A percentile compares a stretch with the other conserved stretches of the same genome.
These are phyloP conservation scores for Mortierella claussenii DNA, from an alignment of 192 early-diverging fungal genomes.

Conservation along the genomic window DNA sequence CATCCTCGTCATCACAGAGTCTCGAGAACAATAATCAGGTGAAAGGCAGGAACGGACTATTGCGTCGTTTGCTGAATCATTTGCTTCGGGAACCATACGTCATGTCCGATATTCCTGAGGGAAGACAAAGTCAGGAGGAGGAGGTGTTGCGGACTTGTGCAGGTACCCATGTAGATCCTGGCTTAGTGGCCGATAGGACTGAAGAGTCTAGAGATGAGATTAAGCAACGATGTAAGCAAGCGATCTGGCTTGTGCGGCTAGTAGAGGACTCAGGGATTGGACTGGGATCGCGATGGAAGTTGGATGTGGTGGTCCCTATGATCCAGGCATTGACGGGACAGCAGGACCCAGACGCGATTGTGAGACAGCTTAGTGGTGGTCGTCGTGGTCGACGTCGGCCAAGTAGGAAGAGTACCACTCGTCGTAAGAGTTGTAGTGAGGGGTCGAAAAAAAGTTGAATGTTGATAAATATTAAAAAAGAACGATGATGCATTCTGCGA, in stretches of 20 bases:
- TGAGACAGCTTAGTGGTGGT: slow-evolving; percentile 6
- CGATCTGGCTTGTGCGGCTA: slow-evolving; percentile 33
- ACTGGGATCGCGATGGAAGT: slow-evolving; percentile 30
- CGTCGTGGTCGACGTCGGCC: background rate
- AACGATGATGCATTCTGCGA: too few relatives aligned
- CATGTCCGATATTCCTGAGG: background rate
- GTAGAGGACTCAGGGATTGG: slow-evolving; percentile 28
- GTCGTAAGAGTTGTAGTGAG: background rate
- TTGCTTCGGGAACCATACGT: background rate
- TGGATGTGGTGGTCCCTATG: slow-evolving; percentile 20
- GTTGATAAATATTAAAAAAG: too few relatives aligned
- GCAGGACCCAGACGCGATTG: slow-evolving; percentile 1
- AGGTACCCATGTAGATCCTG: background rate
- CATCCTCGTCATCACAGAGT: too few relatives aligned
- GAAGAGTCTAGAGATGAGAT: background rate
- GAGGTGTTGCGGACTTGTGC: background rate
- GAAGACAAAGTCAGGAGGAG: background rate
- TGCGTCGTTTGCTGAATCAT: slow-evolving; percentile 39
- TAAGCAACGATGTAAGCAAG: slow-evolving; percentile 28
- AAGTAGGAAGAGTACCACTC: background rate
- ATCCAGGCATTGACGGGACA: slow-evolving; percentile 19
- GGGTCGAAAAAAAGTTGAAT: background rate
- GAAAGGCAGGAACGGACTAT: slow-evolving; percentile 38
- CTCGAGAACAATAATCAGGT: background rate
- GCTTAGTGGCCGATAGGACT: background rate